phyloP scores from a whole-genome alignment of 106 monocot genomes.

The Dioscorea dumetorum region DNA sequence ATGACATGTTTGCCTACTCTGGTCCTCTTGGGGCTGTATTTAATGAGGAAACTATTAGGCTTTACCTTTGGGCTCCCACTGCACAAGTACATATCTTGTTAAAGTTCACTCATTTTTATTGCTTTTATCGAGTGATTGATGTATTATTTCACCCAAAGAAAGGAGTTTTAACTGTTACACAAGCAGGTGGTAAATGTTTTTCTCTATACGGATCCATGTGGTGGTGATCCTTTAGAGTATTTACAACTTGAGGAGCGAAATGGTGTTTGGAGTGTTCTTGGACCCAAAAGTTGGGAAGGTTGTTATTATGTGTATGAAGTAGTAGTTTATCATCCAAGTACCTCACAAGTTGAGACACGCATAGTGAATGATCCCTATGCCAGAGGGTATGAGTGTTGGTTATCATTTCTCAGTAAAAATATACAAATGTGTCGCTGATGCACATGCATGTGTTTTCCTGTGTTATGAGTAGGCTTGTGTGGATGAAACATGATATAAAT shows the following conservation, averaged over 20 bases:
- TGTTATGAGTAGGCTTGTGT: neutral
- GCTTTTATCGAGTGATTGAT: neutral
- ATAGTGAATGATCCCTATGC: slow-evolving; percentile 82
- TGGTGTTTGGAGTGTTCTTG: slow-evolving; percentile 68
- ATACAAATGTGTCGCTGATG: neutral
- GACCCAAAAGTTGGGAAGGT: slow-evolving; percentile 67
- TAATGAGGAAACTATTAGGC: slow-evolving; percentile 29
- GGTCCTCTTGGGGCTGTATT: slow-evolving; percentile 82
- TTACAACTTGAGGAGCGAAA: slow-evolving; percentile 52
- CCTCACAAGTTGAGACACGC: slow-evolving; percentile 49
- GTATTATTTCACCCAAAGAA: neutral
- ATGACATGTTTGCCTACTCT: slow-evolving; percentile 72
- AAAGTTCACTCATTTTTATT: neutral
- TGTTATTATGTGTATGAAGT: slow-evolving; percentile 78
- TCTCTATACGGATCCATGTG: slow-evolving; percentile 44
- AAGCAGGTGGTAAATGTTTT: slow-evolving; percentile 44
- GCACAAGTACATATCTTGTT: slow-evolving; percentile 50
- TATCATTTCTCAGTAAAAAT: neutral
- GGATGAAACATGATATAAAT: neutral
- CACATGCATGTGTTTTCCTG: neutral
- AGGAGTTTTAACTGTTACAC: neutral
- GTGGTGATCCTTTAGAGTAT: slow-evolving; percentile 22
- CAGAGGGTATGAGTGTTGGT: slow-evolving; percentile 48
- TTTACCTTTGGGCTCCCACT: slow-evolving; percentile 91
- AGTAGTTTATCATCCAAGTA: slow-evolving; percentile 62